These are phyloP conservation scores for Hamamelis virginiana DNA, from an alignment of 164 flowering plant genomes.

Conservation along the genomic window DNA sequence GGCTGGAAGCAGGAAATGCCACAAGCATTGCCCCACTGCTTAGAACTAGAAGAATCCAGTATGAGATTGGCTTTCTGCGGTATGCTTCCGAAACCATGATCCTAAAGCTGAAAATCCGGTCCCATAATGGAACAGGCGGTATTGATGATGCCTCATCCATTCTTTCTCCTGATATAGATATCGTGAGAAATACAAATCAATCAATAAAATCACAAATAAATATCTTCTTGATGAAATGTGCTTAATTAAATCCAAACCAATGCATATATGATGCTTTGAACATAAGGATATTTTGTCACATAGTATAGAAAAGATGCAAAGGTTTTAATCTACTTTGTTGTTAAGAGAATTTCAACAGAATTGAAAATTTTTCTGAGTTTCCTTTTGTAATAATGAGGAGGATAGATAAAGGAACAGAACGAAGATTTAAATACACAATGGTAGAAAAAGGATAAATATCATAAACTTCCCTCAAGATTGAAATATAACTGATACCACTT, in stretches of 20 bases:
- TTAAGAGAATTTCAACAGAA: too few species aligned
- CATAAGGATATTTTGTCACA: too few species aligned
- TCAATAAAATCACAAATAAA: neutral
- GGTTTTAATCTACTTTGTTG: too few species aligned
- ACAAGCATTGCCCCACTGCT: conserved; percentile 75
- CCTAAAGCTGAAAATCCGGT: conserved; percentile 25
- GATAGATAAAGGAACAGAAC: too few species aligned
- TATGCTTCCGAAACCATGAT: conserved; percentile 35
- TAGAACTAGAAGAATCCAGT: conserved; percentile 67
- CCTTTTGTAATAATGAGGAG: too few species aligned
- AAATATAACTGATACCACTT: too few species aligned
- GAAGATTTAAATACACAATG: too few species aligned
- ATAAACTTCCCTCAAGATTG: too few species aligned
- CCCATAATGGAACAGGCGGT: conserved; percentile 23
- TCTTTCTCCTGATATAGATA: conserved; percentile 15
- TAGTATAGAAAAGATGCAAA: too few species aligned
- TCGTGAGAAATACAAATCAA: neutral
- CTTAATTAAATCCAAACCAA: neutral
- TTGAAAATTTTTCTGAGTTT: too few species aligned
- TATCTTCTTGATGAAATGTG: neutral
- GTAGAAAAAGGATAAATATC: too few species aligned
- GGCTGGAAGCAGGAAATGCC: conserved; percentile 86
- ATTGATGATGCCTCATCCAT: conserved; percentile 32
- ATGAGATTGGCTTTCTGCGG: conserved; percentile 57
- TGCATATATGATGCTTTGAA: too few species aligned